Conservation (phyloP, 75 land plant species). For the Gnetum montanum region DNA sequence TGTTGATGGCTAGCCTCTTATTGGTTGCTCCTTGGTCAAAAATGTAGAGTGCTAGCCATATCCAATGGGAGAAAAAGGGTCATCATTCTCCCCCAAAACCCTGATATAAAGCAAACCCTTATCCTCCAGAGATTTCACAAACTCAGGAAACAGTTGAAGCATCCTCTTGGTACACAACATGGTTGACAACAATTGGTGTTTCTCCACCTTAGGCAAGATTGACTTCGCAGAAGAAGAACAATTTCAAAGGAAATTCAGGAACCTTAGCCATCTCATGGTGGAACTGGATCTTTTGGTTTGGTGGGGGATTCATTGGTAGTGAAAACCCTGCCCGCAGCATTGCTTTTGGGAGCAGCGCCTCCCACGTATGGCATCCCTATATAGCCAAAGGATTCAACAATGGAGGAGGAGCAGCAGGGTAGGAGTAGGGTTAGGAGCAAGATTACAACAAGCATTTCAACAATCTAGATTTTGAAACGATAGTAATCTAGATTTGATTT, state of each 20-base stretch:
- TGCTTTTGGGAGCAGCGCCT: conserved; percentile 88
- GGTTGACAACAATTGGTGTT: conserved; percentile 92
- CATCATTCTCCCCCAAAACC: conserved; percentile 69
- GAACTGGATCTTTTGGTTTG: conserved; percentile 94
- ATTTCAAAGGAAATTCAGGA: conserved; percentile 76
- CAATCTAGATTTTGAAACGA: too few species aligned
- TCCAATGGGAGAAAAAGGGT: conserved; percentile 90
- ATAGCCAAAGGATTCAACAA: conserved; percentile 80
- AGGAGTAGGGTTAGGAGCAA: too few species aligned
- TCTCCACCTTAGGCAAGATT: conserved; percentile 88
- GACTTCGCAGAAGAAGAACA: conserved; percentile 92
- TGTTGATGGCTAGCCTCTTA: too few species aligned
- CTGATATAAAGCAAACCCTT: conserved; percentile 75
- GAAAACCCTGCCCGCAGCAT: conserved; percentile 85
- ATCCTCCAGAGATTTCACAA: conserved; percentile 65
- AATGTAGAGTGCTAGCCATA: conserved; percentile 98
- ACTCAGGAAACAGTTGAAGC: conserved; percentile 68
- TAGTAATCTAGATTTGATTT: too few species aligned
- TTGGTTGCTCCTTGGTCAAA: conserved; percentile 76
- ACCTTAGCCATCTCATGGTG: conserved; percentile 99
- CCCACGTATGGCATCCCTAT: conserved; percentile 92
- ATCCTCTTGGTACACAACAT: conserved; percentile 66
- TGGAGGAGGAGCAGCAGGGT: too few species aligned
- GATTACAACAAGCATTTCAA: too few species aligned
- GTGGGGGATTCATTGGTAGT: conserved; percentile 97